Evolutionary conservation across 306 rosid species (phyloP).

Genomic region (Ammopiptanthus mongolicus): DNA sequence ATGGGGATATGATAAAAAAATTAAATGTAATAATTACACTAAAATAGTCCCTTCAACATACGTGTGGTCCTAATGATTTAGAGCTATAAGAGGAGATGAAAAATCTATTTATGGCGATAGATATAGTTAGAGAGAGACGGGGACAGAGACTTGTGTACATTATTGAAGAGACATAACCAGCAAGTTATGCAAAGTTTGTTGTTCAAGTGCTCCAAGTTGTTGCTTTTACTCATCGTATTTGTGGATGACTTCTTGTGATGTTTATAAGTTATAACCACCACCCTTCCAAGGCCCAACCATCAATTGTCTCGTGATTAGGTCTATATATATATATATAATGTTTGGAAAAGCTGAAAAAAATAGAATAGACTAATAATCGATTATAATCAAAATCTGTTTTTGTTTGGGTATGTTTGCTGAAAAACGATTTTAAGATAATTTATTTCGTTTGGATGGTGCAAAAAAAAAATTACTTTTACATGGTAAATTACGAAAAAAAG

Average conservation of each 20-base stretch:
- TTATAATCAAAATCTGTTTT: no score
- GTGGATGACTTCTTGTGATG: neutral
- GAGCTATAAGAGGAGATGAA: neutral
- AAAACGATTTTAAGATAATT: no score
- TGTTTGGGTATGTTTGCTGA: no score
- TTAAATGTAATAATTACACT: no score
- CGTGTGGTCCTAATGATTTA: neutral
- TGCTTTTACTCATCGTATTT: conserved; percentile 17
- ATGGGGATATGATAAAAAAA: no score
- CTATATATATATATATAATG: no score
- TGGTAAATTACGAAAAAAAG: no score
- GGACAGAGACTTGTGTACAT: conserved; percentile 18
- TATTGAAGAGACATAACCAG: neutral
- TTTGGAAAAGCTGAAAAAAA: no score
- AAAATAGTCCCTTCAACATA: no score
- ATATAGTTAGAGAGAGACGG: neutral
- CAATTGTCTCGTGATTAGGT: neutral
- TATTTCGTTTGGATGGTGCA: no score
- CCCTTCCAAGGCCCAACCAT: neutral
- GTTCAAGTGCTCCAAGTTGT: conserved; percentile 13
- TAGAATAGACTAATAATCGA: no score
- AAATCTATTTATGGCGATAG: neutral
- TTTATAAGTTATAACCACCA: neutral
- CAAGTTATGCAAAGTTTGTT: neutral
- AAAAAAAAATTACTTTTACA: no score